A percentile compares a stretch with the other conserved stretches of the same genome.
Conservation (phyloP, 2,329 filamentous ascomycete genomes). For the Claviceps sp. region DNA sequence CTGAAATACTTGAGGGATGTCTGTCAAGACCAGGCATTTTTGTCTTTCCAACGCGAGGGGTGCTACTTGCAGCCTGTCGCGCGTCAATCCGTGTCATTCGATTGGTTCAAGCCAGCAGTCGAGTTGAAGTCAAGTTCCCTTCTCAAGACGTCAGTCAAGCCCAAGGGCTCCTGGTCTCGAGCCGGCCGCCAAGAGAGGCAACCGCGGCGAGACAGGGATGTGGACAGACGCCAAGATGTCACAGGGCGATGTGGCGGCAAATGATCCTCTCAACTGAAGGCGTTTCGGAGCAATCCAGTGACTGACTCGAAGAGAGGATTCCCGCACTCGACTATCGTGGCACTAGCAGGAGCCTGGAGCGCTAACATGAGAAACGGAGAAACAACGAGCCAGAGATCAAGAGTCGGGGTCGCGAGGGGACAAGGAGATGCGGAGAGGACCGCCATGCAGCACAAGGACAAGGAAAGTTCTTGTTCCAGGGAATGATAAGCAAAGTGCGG, state of each 20-base stretch:
- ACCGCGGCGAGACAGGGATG: neutral
- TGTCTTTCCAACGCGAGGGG: neutral
- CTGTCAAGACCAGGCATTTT: neutral
- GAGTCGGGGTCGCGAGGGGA: neutral
- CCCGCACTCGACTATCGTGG: neutral
- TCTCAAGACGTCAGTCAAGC: neutral
- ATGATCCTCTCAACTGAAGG: neutral
- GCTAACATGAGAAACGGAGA: neutral
- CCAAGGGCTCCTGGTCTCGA: neutral
- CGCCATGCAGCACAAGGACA: neutral
- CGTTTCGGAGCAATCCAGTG: neutral
- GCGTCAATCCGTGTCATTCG: neutral
- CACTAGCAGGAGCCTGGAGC: neutral
- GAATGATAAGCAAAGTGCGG: too few species aligned
- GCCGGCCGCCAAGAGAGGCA: neutral
- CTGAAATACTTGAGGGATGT: neutral
- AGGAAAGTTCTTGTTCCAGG: too few species aligned
- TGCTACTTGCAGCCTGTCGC: neutral
- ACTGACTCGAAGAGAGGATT: neutral
- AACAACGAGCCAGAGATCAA: neutral
- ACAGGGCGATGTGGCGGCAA: neutral
- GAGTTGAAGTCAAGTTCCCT: too few species aligned
- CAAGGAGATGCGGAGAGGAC: neutral
- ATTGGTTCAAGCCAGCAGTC: neutral
- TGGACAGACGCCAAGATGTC: neutral